Conservation (phyloP, 2,329 filamentous ascomycete species). For the Monilinia aucupariae region DNA sequence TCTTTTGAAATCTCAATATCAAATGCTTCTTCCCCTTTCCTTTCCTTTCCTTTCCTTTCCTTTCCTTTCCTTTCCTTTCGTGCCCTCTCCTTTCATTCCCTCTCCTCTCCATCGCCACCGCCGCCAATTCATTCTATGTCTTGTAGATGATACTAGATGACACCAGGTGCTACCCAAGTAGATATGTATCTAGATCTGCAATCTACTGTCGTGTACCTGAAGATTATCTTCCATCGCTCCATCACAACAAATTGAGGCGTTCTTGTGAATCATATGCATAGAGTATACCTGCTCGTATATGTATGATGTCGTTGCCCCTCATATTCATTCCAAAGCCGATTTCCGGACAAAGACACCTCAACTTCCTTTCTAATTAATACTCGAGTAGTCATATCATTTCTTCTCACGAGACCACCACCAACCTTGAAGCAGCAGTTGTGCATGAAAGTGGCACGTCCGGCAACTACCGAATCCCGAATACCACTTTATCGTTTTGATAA, state of each 20-base stretch:
- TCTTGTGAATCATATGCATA: background rate
- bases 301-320: background rate
- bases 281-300: no score
- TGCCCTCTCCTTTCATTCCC: no score
- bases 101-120: background rate
- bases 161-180: no score
- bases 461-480: conserved; percentile 1
- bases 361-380: no score
- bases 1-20: no score
- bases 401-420: background rate
- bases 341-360: conserved; percentile 12
- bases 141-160: background rate
- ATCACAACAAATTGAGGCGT: background rate
- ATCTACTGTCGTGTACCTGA: background rate
- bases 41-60: no score
- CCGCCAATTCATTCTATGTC: no score
- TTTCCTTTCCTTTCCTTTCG: background rate
- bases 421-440: background rate
- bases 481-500: conserved; percentile 9
- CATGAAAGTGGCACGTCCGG: background rate
- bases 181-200: background rate
- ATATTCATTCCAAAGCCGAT: background rate
- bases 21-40: no score
- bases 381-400: no score
- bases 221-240: background rate